Conservation (phyloP, 441 rosid genomes). For the Lepidium campestre region DNA sequence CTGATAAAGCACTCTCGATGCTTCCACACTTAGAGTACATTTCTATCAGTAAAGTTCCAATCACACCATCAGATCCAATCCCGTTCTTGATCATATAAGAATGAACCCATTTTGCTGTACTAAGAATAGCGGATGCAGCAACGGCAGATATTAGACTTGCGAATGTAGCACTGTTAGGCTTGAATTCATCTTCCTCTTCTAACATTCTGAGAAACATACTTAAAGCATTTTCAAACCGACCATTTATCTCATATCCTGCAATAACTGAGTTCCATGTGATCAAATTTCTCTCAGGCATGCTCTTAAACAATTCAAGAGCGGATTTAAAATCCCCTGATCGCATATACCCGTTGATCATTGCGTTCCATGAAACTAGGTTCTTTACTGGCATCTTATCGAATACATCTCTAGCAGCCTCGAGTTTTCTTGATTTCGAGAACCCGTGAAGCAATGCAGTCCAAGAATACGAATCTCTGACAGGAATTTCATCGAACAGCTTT, state of each 20-base stretch:
- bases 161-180: slow-evolving; percentile 38
- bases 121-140: slow-evolving; percentile 41
- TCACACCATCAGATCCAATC: slow-evolving; percentile 29
- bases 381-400: slow-evolving; percentile 41
- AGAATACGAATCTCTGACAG: slow-evolving; percentile 40
- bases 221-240: slow-evolving; percentile 35
- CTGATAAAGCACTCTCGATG: slow-evolving; percentile 33
- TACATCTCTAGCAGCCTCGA: slow-evolving; percentile 41
- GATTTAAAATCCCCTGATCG: slow-evolving; percentile 33
- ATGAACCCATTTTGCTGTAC: slow-evolving; percentile 42
- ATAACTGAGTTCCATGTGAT: slow-evolving; percentile 51
- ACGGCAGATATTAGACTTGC: slow-evolving; percentile 38
- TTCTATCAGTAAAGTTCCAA: slow-evolving; percentile 44
- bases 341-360: slow-evolving; percentile 49
- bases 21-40: slow-evolving; percentile 56
- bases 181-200: slow-evolving; percentile 19
- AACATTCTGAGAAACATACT: slow-evolving; percentile 32
- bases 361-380: slow-evolving; percentile 46
- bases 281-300: slow-evolving; percentile 32
- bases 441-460: slow-evolving; percentile 53
- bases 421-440: slow-evolving; percentile 35
- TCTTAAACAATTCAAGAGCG: slow-evolving; percentile 31
- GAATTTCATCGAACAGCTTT: slow-evolving; percentile 47
- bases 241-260: slow-evolving; percentile 41
- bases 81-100: slow-evolving; percentile 40